These are phyloP conservation scores for Pisolithus albus DNA, from an alignment of 768 basidiomycete genomes.

Conservation along the genomic window DNA sequence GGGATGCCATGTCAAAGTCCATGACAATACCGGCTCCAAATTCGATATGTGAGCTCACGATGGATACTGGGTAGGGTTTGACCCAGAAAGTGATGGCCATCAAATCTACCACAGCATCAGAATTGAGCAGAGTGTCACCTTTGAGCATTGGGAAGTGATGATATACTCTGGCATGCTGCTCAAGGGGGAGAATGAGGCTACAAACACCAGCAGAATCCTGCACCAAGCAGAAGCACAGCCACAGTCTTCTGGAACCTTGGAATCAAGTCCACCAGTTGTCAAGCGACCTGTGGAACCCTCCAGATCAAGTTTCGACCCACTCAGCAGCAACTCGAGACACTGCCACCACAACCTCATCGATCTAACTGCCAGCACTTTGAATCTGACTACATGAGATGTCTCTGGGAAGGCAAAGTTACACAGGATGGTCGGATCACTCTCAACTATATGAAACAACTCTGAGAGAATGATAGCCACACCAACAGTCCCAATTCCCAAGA, in stretches of 20 bases:
- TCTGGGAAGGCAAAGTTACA: background rate
- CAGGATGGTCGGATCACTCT: background rate
- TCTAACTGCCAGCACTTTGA: background rate
- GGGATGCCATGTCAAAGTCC: background rate
- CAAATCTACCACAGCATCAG: background rate
- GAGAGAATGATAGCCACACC: no score
- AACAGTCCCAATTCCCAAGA: no score
- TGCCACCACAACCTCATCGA: background rate
- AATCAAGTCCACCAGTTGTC: no score
- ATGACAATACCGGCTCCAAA: background rate
- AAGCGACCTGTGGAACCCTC: no score
- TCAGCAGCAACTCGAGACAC: background rate
- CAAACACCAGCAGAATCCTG: no score
- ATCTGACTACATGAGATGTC: background rate
- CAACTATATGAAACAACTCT: background rate
- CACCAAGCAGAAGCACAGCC: no score
- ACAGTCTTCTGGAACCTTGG: no score
- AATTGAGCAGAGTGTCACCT: constrained; percentile 8
- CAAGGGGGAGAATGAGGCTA: no score
- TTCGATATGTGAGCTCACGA: background rate
- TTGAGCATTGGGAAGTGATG: background rate
- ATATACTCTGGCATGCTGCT: background rate
- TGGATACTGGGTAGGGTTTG: background rate
- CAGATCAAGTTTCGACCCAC: background rate
- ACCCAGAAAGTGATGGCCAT: background rate